phyloP scores from a whole-genome alignment of 345 rosid species.

The Odontarrhena argentea region DNA sequence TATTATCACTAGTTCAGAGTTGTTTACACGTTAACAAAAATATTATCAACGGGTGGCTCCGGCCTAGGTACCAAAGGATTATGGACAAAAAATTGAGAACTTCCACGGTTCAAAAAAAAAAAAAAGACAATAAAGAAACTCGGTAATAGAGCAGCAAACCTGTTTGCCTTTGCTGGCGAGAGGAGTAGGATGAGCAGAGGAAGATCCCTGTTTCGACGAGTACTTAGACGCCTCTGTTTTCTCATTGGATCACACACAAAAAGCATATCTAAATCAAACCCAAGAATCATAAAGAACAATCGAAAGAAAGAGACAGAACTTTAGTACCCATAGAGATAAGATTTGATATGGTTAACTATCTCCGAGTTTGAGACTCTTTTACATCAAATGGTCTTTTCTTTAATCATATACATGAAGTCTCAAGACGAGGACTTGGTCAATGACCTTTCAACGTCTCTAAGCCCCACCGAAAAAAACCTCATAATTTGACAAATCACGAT shows the following conservation, averaged over 20 bases:
- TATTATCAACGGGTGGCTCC: too few relatives aligned
- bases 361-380: slow-evolving; percentile 26
- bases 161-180: slow-evolving; percentile 24
- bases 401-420: slow-evolving; percentile 13
- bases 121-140: background rate
- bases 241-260: slow-evolving; percentile 18
- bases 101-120: background rate
- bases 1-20: too few relatives aligned
- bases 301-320: background rate
- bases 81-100: background rate
- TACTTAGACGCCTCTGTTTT: background rate
- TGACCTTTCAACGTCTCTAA: background rate
- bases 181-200: slow-evolving; percentile 18
- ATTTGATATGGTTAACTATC: background rate
- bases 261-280: background rate
- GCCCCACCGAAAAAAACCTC: background rate
- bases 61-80: too few relatives aligned
- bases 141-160: slow-evolving; percentile 15
- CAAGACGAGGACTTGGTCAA: slow-evolving; percentile 24
- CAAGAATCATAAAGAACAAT: background rate
- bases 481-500: background rate
- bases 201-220: slow-evolving; percentile 6
- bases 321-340: background rate
- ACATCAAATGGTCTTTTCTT: background rate
- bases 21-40: too few relatives aligned